Percentiles rank a stretch among this genome's conserved stretches.
Evolutionary conservation across 768 basidiomycete genomes (phyloP).

Genomic region (Rhodotorula babjevae): DNA sequence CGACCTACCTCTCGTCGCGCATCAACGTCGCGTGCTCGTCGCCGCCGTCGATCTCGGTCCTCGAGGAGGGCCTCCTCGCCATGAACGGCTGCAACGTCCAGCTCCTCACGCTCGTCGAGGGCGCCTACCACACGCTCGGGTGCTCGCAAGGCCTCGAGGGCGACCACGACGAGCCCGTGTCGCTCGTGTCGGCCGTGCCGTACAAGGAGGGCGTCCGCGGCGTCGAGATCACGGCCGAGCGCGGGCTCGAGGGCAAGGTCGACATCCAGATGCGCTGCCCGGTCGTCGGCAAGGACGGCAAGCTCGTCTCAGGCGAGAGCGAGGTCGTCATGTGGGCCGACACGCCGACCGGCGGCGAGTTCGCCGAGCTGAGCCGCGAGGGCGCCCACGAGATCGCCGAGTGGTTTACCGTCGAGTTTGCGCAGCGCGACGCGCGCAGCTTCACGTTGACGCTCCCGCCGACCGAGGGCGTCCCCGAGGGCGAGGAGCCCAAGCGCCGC

Average conservation of each 20-base stretch:
- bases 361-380: slow-evolving; percentile 19
- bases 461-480: slow-evolving; percentile 36
- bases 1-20: slow-evolving; percentile 21
- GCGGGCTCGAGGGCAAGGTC: slow-evolving; percentile 39
- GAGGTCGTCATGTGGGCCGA: slow-evolving; percentile 38
- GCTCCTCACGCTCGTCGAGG: slow-evolving; percentile 40
- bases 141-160: slow-evolving; percentile 38
- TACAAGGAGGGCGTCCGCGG: slow-evolving; percentile 39
- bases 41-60: slow-evolving; percentile 37
- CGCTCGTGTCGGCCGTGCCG: slow-evolving; percentile 32
- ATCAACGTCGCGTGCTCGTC: slow-evolving; percentile 42
- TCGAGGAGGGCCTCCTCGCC: slow-evolving; percentile 41
- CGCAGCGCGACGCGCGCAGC: slow-evolving; percentile 35
- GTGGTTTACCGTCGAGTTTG: slow-evolving; percentile 39
- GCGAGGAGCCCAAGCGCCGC: slow-evolving; percentile 37
- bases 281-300: slow-evolving; percentile 26
- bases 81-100: slow-evolving; percentile 40
- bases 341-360: slow-evolving; percentile 31
- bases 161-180: slow-evolving; percentile 22
- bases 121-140: slow-evolving; percentile 35
- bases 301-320: slow-evolving; percentile 25
- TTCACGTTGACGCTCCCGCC: slow-evolving; percentile 40
- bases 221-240: slow-evolving; percentile 37
- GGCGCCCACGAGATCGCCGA: slow-evolving; percentile 35
- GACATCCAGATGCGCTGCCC: slow-evolving; percentile 39